A percentile compares a stretch with the other conserved stretches of the same genome.
These are phyloP conservation scores for Globisporangium nodosum DNA, from an alignment of 352 stramenopile species.

Conservation along the genomic window DNA sequence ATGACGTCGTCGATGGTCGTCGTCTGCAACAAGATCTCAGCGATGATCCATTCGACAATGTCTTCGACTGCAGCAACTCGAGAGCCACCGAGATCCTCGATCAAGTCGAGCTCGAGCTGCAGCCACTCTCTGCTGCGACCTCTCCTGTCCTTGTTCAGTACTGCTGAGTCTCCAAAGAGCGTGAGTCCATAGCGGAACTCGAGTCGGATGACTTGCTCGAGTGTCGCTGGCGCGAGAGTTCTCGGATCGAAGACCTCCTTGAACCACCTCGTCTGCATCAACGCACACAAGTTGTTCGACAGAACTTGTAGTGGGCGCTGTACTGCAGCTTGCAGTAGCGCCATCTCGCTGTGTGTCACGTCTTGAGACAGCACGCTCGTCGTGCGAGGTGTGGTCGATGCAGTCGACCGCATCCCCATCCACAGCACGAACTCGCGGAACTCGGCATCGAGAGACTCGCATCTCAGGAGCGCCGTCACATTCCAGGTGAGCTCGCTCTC, in stretches of 20 bases:
- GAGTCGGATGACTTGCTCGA: conserved; percentile 2
- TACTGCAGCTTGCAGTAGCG: background rate
- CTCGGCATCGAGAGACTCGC: conserved; percentile 1
- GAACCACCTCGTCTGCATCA: conserved; percentile 6
- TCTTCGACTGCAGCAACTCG: background rate
- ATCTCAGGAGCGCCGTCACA: conserved; percentile 1
- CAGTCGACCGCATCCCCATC: background rate
- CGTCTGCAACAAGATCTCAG: conserved; percentile 3
- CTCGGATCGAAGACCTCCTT: background rate
- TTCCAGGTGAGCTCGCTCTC: background rate
- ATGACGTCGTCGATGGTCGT: background rate
- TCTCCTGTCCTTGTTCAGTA: background rate
- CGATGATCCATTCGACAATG: conserved; percentile 13
- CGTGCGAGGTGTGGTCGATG: background rate
- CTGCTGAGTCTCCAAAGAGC: conserved; percentile 5
- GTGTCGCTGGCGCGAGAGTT: background rate
- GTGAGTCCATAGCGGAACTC: conserved; percentile 14
- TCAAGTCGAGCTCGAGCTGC: conserved; percentile 5
- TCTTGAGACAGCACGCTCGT: background rate
- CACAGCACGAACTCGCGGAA: conserved; percentile 4
- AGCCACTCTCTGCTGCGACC: conserved; percentile 4
- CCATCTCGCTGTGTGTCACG: background rate
- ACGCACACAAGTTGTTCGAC: background rate
- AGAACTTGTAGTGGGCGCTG: background rate
- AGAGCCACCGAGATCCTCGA: conserved; percentile 1